A percentile compares a stretch with the other conserved stretches of the same genome.
These are phyloP conservation scores for Yarrowia hollandica DNA, from an alignment of 805 yeast genomes.

Conservation along the genomic window DNA sequence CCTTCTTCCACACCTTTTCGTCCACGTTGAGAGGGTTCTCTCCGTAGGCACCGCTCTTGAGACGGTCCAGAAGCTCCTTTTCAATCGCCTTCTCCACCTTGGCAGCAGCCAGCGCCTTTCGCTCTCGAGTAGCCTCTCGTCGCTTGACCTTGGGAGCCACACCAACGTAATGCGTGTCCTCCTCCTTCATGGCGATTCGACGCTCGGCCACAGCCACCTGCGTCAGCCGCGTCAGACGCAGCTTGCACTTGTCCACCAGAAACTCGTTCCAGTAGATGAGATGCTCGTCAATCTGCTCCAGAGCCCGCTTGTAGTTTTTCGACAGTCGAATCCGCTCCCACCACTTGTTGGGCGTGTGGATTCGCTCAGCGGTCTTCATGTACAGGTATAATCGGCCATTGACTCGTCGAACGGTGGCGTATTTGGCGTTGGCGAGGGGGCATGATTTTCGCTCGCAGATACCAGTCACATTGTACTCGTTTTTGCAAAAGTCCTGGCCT, in stretches of 20 bases:
- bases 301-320: slow-evolving; percentile 83
- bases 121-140: slow-evolving; percentile 90
- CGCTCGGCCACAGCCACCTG: slow-evolving; percentile 96
- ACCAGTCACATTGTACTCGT: slow-evolving; percentile 94
- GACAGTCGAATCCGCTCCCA: slow-evolving; percentile 95
- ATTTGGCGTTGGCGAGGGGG: slow-evolving; percentile 75
- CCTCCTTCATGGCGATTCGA: slow-evolving; percentile 84
- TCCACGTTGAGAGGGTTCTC: slow-evolving; percentile 97
- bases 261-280: slow-evolving; percentile 92
- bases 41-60: slow-evolving; percentile 97
- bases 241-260: slow-evolving; percentile 89
- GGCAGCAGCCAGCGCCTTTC: slow-evolving; percentile 96
- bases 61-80: slow-evolving; percentile 88
- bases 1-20: slow-evolving; percentile 92
- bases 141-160: slow-evolving; percentile 91
- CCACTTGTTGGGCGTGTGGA: slow-evolving; percentile 87
- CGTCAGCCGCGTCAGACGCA: slow-evolving; percentile 88
- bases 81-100: slow-evolving; percentile 95
- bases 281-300: slow-evolving; percentile 84
- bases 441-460: slow-evolving; percentile 91
- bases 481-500: slow-evolving; percentile 89
- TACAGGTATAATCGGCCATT: slow-evolving; percentile 49
- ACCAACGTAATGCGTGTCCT: slow-evolving; percentile 91
- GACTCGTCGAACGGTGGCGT: slow-evolving; percentile 43
- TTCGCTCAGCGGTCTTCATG: slow-evolving; percentile 97